Evolutionary conservation across 768 basidiomycete species (phyloP), one percentile per base, ranked within the genome.

Genomic region (Infundibulicybe gibba): DNA sequence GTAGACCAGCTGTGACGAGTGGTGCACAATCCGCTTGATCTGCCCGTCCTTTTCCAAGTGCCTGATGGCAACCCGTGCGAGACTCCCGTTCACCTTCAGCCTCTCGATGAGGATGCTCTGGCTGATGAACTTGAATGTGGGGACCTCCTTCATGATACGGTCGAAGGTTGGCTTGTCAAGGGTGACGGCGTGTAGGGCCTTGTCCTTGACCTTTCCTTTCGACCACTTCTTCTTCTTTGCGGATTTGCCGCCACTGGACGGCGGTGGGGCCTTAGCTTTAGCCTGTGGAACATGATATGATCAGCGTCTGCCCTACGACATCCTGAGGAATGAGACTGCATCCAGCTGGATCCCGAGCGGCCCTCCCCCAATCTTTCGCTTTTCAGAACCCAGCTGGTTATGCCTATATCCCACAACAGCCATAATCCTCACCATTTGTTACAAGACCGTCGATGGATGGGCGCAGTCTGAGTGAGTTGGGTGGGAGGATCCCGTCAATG

Each of bases 151-250:
- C 63, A 95, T 67, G 77, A 97, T 93, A 62, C 90, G 89, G 75
- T 94, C 91, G 71, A 70, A 95, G 58, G 87, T 89, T 46, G 84
- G 56, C 79, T 97, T 95, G 80, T 98, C 95, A 62, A 95, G 85
- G 57, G 85, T 76, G 70, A 97, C 94, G 60, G 91, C 81, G 81
- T 98, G 94, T 65, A 90, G 85, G 62, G 95, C 92, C 86, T 98
- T 99, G 77, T 99, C 97, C 87, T 99, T 99, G 71, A 99, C 97
- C 77, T 98, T 98, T 68, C 97, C 97, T 82, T 98, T 98, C 60
- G 92, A 97, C 94, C 94, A 97, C 83, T 98, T 98, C 91, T 98
- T 98, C 83, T 98, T 98, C 83, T 97, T 97, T 53, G 90, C 91
- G 63, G 87, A 73, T 69, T 93, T 93, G 65, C 89, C 87, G 56